Conservation (phyloP, 2,329 filamentous ascomycete genomes). For the Xylariales sp. region DNA sequence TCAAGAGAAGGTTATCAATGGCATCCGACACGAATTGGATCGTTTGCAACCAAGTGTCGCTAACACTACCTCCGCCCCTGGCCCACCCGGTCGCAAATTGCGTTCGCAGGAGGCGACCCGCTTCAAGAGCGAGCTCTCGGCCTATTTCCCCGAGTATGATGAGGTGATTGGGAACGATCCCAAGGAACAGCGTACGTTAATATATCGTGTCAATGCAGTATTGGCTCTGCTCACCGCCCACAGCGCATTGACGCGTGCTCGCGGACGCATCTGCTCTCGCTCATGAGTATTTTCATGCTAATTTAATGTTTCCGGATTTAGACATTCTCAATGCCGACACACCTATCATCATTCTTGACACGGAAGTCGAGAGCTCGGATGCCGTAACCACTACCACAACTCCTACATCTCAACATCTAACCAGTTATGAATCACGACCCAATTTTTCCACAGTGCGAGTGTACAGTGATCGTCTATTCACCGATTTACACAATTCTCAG, state of each 20-base stretch:
- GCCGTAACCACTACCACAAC: conserved; percentile 44
- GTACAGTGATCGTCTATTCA: conserved; percentile 68
- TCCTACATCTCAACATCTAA: conserved; percentile 54
- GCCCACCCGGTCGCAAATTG: conserved; percentile 79
- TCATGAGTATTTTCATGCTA: conserved; percentile 28
- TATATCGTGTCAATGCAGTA: conserved; percentile 9
- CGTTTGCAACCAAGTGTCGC: conserved; percentile 62
- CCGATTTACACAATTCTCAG: conserved; percentile 67
- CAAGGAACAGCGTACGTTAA: conserved; percentile 77
- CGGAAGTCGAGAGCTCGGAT: conserved; percentile 47
- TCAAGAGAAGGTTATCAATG: conserved; percentile 69
- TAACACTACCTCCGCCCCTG: conserved; percentile 55
- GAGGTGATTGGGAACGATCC: conserved; percentile 89
- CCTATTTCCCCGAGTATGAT: conserved; percentile 94
- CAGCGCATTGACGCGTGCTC: conserved; percentile 21
- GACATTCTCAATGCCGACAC: conserved; percentile 80
- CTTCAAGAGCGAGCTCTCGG: conserved; percentile 90
- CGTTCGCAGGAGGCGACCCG: conserved; percentile 86
- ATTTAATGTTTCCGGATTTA: conserved; percentile 52
- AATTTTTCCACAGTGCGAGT: conserved; percentile 57
- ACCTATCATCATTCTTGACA: conserved; percentile 76
- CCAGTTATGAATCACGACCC: conserved; percentile 52
- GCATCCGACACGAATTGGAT: conserved; percentile 70
- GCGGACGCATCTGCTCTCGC: not conserved
- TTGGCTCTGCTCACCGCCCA: conserved; percentile 15